Base-by-base conservation (phyloP, 208 protist species). In the Wallacemonas rigidus region DNA sequence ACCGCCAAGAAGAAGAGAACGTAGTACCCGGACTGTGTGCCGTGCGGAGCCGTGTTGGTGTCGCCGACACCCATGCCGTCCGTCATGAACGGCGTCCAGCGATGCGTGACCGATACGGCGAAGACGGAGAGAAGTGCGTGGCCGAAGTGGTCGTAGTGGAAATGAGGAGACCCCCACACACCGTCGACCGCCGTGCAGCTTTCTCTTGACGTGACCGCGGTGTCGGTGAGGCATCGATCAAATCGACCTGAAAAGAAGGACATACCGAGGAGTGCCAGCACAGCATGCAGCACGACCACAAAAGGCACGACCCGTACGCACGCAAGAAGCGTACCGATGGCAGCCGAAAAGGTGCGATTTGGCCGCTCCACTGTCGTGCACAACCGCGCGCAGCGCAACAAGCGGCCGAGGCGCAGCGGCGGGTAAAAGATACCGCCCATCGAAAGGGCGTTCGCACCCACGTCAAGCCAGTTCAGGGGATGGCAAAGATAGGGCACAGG, bases 51-150 rank as follows among this genome's bases (percentile, higher is more conserved):
- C n/a, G 53, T 50, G 36, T 61, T 57, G 2, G 7, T n/a, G 51
- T 48, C 62, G 0, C 48, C 51, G 57, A 63, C 63, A 54, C 84
- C 85, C 77, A 92, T 89, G 35, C 51, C 82, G 3, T 67, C 65
- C 51, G 73, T 71, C 86, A 92, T 91, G 41, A 88, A 80, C 12
- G 44, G 36, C 2, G 80, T 75, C 88, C 89, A 95, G 65, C 87
- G 76, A 48, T 82, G 80, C 3, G 53, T 63, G 1, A 75, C 76
- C 2, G 75, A 71, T 26, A 91, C n/a, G 5, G 62, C 72, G 71
- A 93, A 83, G 11, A 93, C 76, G 1, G 85, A 84, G 35, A 95
- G 71, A 36, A 93, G 64, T 9, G 84, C 77, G 0, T 76, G 61
- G 0, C 79, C 86, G 67, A 95, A 83, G 61, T 88, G 71, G 51